Conservation (phyloP, 768 basidiomycete genomes). For the Coprinellus micaceus region DNA sequence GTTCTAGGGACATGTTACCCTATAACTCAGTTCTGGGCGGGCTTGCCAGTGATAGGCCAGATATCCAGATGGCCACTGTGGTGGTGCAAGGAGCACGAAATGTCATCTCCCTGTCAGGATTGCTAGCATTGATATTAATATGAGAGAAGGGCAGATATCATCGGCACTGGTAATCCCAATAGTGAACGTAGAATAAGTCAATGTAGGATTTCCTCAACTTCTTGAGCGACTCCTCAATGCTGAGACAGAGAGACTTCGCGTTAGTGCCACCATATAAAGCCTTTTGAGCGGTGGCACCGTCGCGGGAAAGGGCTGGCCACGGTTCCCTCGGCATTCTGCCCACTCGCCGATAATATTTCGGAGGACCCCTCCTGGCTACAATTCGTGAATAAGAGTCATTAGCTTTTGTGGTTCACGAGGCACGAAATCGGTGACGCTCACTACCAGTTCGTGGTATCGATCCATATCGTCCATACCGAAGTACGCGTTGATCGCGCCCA, state of each 20-base stretch:
- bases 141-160: no score
- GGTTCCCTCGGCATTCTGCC: slow-evolving; percentile 41
- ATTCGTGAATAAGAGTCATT: no score
- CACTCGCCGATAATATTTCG: slow-evolving; percentile 54
- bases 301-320: slow-evolving; percentile 45
- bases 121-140: no score
- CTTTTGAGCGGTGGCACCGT: slow-evolving; percentile 14
- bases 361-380: slow-evolving; percentile 52
- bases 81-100: no score
- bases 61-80: no score
- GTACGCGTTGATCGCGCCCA: slow-evolving; percentile 41
- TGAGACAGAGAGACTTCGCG: slow-evolving; percentile 39
- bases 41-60: no score
- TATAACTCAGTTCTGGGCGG: no score
- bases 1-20: no score
- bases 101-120: no score
- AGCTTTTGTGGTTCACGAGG: no score
- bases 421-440: slow-evolving; percentile 14
- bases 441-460: slow-evolving; percentile 48
- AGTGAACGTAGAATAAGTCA: slow-evolving; percentile 45
- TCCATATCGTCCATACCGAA: slow-evolving; percentile 44
- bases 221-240: slow-evolving; percentile 41
- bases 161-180: slow-evolving; percentile 59
- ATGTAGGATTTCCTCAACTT: slow-evolving; percentile 45
- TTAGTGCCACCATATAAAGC: not conserved